Evolutionary conservation across 2,329 filamentous ascomycete genomes (phyloP), one percentile per base, ranked within the genome.

Genomic region (Xylaria multiplex): DNA sequence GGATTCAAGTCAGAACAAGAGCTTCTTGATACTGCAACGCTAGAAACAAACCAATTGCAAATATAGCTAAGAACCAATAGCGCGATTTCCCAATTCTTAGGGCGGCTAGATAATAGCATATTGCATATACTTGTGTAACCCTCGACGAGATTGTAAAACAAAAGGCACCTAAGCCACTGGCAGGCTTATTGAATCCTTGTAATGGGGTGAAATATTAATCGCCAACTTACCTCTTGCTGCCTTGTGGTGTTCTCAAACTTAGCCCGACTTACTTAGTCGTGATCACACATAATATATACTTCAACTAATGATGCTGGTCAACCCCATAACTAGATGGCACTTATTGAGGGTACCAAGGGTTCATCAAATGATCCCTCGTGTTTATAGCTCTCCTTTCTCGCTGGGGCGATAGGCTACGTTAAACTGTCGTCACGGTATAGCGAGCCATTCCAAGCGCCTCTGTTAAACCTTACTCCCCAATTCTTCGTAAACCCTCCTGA

Each of bases 1-100:
- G 83, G 83, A 61, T 88, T 88, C 71, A 80, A 83, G 73, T 71
- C 76, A 62, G 74, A 77, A 43, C 62, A 74, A 64, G 62, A 67
- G 24, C 54, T 62, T n/a, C 37, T 64, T 8, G 68, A 65, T 43
- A 45, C 43, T 35, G 42, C 50, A 16, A 35, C 52, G 9, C 69
- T 52, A 62, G 43, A 56, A 45, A 57, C 22, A 49, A 27, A 50
- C 14, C 45, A 57, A 43, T 37, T 46, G 8, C 40, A 59, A 61
- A 52, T 53, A 9, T 71, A 63, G 32, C 35, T 56, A 22, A 27
- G 43, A 27, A 37, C 59, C 13, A 35, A 55, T 13, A 30, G 24
- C 30, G 19, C 8, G 16, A 9, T 32, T 40, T 52, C 22, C 45
- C 32, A 55, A 46, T 48, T n/a, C 32, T 50, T 22, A 2, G 4